phyloP scores from a whole-genome alignment of 2,329 filamentous ascomycete genomes.

The Alternaria ethzedia region DNA sequence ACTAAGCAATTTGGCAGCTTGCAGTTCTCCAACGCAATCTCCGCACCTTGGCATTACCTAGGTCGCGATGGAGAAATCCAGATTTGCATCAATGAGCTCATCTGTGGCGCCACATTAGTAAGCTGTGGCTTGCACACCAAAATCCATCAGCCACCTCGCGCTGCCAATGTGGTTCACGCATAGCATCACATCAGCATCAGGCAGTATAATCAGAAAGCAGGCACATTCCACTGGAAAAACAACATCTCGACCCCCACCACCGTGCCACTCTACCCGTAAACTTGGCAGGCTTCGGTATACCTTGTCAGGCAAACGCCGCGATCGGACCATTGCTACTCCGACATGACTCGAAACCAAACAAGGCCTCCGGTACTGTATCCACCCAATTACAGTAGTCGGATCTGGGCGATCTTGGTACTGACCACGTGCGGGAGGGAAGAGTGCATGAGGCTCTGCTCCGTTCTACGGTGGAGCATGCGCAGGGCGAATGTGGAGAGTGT shows the following conservation, averaged over 20 bases:
- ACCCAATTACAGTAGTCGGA: background rate
- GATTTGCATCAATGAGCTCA: no score
- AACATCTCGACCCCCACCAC: background rate
- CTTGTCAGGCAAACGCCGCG: background rate
- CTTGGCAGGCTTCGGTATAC: background rate
- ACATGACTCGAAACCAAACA: background rate
- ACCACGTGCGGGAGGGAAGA: background rate
- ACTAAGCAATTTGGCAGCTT: no score
- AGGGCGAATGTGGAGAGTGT: background rate
- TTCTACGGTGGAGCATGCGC: background rate
- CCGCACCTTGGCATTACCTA: no score
- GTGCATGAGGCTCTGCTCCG: background rate
- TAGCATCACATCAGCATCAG: background rate
- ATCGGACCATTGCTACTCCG: background rate
- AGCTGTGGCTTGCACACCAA: background rate
- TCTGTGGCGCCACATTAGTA: background rate
- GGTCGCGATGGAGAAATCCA: no score
- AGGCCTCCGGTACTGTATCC: background rate
- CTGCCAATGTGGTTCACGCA: background rate
- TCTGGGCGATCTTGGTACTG: background rate
- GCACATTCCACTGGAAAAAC: background rate
- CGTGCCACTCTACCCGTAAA: background rate
- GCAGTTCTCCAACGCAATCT: no score
- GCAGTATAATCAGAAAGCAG: background rate
- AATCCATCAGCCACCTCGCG: background rate